A percentile compares a stretch with the other conserved stretches of the same genome.
Evolutionary conservation across 75 land plant genomes (phyloP).

Genomic region (Picea glauca): DNA sequence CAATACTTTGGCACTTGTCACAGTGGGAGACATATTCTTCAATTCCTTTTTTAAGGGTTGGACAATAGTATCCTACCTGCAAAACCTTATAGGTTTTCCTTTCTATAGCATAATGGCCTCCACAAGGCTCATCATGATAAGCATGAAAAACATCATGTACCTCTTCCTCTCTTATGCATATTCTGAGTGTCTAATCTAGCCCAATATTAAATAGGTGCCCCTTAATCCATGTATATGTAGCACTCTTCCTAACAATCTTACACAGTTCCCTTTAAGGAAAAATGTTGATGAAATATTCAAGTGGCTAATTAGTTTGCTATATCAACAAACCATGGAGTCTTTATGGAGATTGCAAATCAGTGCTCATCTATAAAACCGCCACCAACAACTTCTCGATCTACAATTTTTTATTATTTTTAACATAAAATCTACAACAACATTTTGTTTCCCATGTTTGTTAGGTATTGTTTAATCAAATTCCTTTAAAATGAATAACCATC

Average conservation of each 20-base stretch:
- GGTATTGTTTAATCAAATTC: conserved; percentile 14
- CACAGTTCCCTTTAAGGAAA: neutral
- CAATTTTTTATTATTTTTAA: neutral
- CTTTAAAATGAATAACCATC: conserved; percentile 3
- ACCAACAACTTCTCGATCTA: neutral
- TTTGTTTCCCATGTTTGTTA: conserved; percentile 8
- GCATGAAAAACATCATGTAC: neutral
- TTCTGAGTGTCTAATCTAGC: neutral
- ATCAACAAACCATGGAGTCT: neutral
- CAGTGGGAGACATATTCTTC: no score
- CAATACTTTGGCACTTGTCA: no score
- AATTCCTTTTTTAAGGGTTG: no score
- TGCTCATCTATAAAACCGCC: neutral
- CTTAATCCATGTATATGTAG: neutral
- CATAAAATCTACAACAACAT: conserved; percentile 2
- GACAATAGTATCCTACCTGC: no score
- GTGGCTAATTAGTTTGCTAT: neutral
- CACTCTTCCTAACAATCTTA: neutral
- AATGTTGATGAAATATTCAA: neutral
- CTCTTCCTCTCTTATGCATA: neutral
- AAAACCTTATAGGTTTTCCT: no score
- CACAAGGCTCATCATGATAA: neutral
- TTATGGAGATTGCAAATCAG: neutral
- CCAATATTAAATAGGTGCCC: neutral
- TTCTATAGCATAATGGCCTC: neutral